phyloP scores from a whole-genome alignment of 2,329 filamentous ascomycete genomes.

The Pseudohalonectria lignicola region DNA sequence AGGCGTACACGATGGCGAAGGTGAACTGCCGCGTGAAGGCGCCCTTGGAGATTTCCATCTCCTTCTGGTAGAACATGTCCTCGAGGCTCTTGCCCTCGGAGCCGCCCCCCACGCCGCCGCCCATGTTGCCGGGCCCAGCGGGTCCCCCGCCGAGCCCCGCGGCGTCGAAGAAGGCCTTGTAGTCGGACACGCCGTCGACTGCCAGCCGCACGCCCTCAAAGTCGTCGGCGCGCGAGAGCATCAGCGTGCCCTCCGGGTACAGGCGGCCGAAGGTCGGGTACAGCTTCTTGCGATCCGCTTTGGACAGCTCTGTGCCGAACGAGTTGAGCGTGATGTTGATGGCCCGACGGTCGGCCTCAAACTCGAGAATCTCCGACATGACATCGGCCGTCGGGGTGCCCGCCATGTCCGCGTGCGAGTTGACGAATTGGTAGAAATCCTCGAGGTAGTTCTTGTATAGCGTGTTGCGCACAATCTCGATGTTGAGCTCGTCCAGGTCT shows the following conservation, averaged over 20 bases:
- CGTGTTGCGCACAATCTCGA: slow-evolving; percentile 97
- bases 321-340: slow-evolving; percentile 99
- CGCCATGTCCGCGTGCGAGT: slow-evolving; percentile 72
- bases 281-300: slow-evolving; percentile 88
- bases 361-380: slow-evolving; percentile 93
- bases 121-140: slow-evolving; percentile 72
- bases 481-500: slow-evolving; percentile 96
- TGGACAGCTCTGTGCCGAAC: slow-evolving; percentile 90
- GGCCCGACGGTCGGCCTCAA: slow-evolving; percentile 89
- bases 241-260: slow-evolving; percentile 87
- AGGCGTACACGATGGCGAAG: slow-evolving; percentile 88
- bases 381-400: slow-evolving; percentile 86
- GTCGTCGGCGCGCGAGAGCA: slow-evolving; percentile 92
- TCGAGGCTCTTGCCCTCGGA: slow-evolving; percentile 83
- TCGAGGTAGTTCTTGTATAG: slow-evolving; percentile 99
- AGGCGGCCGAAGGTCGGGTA: slow-evolving; percentile 87
- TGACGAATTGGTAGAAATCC: slow-evolving; percentile 93
- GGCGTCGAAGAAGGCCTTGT: slow-evolving; percentile 92
- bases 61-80: slow-evolving; percentile 97
- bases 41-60: slow-evolving; percentile 95
- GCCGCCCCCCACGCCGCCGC: slow-evolving; percentile 52
- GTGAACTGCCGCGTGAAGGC: slow-evolving; percentile 96
- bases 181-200: slow-evolving; percentile 86
- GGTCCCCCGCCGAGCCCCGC: slow-evolving; percentile 65
- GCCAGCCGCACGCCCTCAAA: slow-evolving; percentile 87